Conservation (phyloP, 2,329 filamentous ascomycete species). For the Cadophora luteo-olivacea region DNA sequence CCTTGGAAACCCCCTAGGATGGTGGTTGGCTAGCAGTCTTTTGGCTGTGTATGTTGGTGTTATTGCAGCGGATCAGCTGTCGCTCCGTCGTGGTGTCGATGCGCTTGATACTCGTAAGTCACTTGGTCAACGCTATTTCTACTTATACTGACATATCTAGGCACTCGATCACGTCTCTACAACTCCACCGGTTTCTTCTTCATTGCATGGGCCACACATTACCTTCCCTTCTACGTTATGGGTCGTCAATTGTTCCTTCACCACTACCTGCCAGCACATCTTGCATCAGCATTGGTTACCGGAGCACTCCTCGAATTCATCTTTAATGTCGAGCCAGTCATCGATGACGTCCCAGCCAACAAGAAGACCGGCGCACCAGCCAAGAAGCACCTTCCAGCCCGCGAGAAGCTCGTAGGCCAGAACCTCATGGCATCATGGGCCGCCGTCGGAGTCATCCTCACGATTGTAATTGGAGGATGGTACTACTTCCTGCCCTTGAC, state of each 20-base stretch:
- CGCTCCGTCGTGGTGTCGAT: conserved; percentile 89
- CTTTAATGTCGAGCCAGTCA: conserved; percentile 84
- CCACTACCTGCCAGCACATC: conserved; percentile 94
- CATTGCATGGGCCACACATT: conserved; percentile 96
- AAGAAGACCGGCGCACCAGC: conserved; percentile 53
- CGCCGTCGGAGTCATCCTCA: conserved; percentile 73
- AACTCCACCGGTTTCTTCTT: conserved; percentile 99
- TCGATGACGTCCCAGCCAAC: conserved; percentile 56
- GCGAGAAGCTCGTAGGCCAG: conserved; percentile 80
- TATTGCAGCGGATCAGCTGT: conserved; percentile 89
- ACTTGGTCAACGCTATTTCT: not conserved
- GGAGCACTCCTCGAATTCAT: conserved; percentile 94
- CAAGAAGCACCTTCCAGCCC: conserved; percentile 74
- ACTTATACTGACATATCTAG: conserved; percentile 53
- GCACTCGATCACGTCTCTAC: conserved; percentile 91
- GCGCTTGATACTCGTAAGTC: conserved; percentile 90
- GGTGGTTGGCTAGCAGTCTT: conserved; percentile 94
- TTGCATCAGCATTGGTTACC: conserved; percentile 88
- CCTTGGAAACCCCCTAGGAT: conserved; percentile 93
- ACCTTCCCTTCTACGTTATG: conserved; percentile 98
- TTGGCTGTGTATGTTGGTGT: conserved; percentile 94
- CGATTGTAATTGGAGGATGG: conserved; percentile 76
- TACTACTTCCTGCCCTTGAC: conserved; percentile 94
- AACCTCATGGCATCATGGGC: conserved; percentile 82
- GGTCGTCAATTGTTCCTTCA: conserved; percentile 97